Percentiles rank a stretch among this genome's conserved stretches.
Evolutionary conservation across 1,139 yeast genomes (phyloP).

Genomic region (Lodderomyces elongisporus): DNA sequence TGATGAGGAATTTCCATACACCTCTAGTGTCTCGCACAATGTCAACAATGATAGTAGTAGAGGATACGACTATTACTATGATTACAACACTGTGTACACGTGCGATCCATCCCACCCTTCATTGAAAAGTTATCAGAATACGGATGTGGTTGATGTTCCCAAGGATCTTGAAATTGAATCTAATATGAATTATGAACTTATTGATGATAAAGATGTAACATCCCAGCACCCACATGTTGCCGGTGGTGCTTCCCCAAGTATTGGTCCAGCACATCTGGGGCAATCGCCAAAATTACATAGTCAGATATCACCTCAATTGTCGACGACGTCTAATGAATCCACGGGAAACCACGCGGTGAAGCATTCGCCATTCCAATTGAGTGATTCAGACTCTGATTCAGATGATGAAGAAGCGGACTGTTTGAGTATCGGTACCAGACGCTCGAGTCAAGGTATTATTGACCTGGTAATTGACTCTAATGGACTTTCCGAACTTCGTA

Average conservation of each 20-base stretch:
- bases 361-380: constrained; percentile 15
- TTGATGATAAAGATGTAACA: constrained; percentile 20
- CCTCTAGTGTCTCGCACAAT: constrained; percentile 70
- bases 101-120: constrained; percentile 33
- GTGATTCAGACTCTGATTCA: constrained; percentile 19
- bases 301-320: constrained; percentile 10
- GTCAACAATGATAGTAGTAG: constrained; percentile 58
- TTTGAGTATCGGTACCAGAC: constrained; percentile 36
- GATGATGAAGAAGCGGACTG: constrained; percentile 29
- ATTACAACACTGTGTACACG: constrained; percentile 78
- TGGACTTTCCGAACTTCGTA: neutral
- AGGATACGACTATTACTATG: constrained; percentile 82
- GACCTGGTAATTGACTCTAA: constrained; percentile 37
- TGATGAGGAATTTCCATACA: constrained; percentile 49
- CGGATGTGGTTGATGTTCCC: constrained; percentile 43
- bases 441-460: constrained; percentile 44
- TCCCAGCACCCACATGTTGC: constrained; percentile 14
- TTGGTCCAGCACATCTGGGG: constrained; percentile 1
- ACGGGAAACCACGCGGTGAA: constrained; percentile 2
- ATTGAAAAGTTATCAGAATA: constrained; percentile 29
- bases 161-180: constrained; percentile 41
- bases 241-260: constrained; percentile 13
- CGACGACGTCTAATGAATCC: neutral
- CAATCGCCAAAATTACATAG: constrained; percentile 7
- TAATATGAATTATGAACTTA: constrained; percentile 34